Evolutionary conservation across 495 filamentous ascomycete genomes (phyloP).

Genomic region (Cudoniella acicularis): DNA sequence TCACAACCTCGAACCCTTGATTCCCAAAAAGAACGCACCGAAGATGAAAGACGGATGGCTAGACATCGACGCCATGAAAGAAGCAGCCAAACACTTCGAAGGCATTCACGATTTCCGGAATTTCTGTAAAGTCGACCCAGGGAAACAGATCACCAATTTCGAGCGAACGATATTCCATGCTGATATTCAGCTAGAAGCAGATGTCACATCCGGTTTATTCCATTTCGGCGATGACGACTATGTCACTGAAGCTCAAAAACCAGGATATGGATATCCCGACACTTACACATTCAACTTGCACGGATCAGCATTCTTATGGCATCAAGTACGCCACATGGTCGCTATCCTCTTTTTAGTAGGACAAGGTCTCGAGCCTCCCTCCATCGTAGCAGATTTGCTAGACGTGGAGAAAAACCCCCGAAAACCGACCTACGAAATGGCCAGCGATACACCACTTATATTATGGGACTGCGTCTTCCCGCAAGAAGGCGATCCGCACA

Average conservation of each 20-base stretch:
- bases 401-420: conserved; percentile 64
- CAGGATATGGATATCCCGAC: conserved; percentile 41
- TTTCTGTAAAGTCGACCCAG: conserved; percentile 86
- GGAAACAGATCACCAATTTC: conserved; percentile 83
- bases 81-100: conserved; percentile 72
- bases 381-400: conserved; percentile 66
- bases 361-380: conserved; percentile 77
- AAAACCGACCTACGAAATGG: conserved; percentile 85
- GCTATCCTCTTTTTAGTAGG: conserved; percentile 85
- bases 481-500: conserved; percentile 17
- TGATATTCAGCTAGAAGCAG: conserved; percentile 62
- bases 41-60: conserved; percentile 47
- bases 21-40: background rate
- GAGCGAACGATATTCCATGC: conserved; percentile 69
- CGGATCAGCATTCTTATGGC: conserved; percentile 95
- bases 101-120: conserved; percentile 94
- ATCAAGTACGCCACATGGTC: conserved; percentile 93
- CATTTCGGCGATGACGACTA: conserved; percentile 31
- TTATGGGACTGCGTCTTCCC: conserved; percentile 96
- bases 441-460: conserved; percentile 80
- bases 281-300: conserved; percentile 83
- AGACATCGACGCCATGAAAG: conserved; percentile 81
- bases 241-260: conserved; percentile 11
- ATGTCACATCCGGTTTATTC: conserved; percentile 37
- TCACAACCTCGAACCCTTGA: conserved; percentile 13